phyloP scores from a whole-genome alignment of 495 filamentous ascomycete genomes.

The Aspergillus sparsus region DNA sequence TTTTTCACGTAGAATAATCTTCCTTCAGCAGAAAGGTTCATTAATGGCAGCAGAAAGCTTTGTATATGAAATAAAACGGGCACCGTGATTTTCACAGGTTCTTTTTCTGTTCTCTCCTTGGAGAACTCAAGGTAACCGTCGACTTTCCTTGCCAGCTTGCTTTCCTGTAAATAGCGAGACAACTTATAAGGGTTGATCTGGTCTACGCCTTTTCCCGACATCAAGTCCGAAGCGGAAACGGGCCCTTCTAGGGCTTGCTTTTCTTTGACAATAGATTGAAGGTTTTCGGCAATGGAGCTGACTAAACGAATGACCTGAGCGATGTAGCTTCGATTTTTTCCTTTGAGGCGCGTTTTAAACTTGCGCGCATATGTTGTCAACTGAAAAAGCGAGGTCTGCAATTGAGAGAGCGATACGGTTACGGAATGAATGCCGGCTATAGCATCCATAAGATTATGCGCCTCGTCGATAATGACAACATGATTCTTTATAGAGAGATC shows the following conservation, averaged over 20 bases:
- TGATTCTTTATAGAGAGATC: slow-evolving; percentile 83
- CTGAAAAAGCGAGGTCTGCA: slow-evolving; percentile 69
- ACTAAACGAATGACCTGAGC: slow-evolving; percentile 81
- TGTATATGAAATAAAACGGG: slow-evolving; percentile 84
- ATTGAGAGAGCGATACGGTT: slow-evolving; percentile 68
- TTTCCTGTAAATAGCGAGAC: slow-evolving; percentile 82
- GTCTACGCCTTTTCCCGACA: slow-evolving; percentile 85
- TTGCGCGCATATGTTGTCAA: slow-evolving; percentile 81
- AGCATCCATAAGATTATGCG: slow-evolving; percentile 96
- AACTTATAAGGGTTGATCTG: slow-evolving; percentile 94
- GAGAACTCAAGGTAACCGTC: slow-evolving; percentile 76
- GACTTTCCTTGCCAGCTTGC: slow-evolving; percentile 91
- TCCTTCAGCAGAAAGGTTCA: slow-evolving; percentile 86
- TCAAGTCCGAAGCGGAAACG: slow-evolving; percentile 65
- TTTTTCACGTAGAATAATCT: slow-evolving; percentile 75
- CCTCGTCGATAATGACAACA: slow-evolving; percentile 92
- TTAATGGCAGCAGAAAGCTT: slow-evolving; percentile 78
- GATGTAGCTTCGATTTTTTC: slow-evolving; percentile 89
- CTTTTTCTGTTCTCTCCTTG: slow-evolving; percentile 44
- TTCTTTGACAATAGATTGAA: slow-evolving; percentile 48
- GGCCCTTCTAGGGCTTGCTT: slow-evolving; percentile 59
- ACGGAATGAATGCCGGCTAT: slow-evolving; percentile 86
- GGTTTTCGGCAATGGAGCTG: slow-evolving; percentile 68
- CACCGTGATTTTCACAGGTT: slow-evolving; percentile 45
- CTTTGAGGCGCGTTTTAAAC: slow-evolving; percentile 84